Base-by-base conservation (phyloP, 1,284 basidiomycete species). In the Ustilago sp. region DNA sequence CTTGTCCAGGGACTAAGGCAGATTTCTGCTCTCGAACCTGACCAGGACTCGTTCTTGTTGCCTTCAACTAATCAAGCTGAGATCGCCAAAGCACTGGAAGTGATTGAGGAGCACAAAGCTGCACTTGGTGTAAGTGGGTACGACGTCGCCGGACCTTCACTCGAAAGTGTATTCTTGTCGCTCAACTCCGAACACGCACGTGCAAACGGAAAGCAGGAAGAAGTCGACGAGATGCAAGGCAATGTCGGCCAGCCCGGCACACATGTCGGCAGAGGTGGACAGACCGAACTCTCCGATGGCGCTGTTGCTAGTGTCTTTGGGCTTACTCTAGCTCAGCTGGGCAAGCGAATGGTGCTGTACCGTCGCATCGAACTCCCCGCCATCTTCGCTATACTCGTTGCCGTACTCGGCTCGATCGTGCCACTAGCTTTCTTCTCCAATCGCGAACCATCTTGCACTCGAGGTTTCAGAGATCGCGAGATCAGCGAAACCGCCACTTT, bases 91-190 rank as follows among this genome's bases (percentile, higher is more conserved):
- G 89, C 92, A 6, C 88, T 93, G 17, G 87, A 88, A 38, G 65
- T 89, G 0, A 84, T 93, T 0, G 90, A 92, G 39, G 71, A 85
- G 2, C 87, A 89, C 28, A 88, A 87, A 64, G 75, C 56, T 3
- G 62, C 77, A 1, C 87, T 88, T 32, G 74, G 82, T 7, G 87
- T 92, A 19, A 74, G 80, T 0, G 89, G 89, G 0, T 93, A 92
- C 80, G 91, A 93, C 57, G 88, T 93, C 8, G 87, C 91, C 23
- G 91, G 91, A 3, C 91, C 92, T 1, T 90, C 92, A 6, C 91
- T 94, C 57, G 93, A 93, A 80, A 91, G 93, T 64, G 91, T 94
- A 47, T 94, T 94, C 87, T 87, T 94, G 8, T 88, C 89, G 52
- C 86, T 94, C 35, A 93, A 88, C 59, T 87, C 88, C 36, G 87